Evolutionary conservation across 352 stramenopile species (phyloP).

Genomic region (Phytophthora brassicae): DNA sequence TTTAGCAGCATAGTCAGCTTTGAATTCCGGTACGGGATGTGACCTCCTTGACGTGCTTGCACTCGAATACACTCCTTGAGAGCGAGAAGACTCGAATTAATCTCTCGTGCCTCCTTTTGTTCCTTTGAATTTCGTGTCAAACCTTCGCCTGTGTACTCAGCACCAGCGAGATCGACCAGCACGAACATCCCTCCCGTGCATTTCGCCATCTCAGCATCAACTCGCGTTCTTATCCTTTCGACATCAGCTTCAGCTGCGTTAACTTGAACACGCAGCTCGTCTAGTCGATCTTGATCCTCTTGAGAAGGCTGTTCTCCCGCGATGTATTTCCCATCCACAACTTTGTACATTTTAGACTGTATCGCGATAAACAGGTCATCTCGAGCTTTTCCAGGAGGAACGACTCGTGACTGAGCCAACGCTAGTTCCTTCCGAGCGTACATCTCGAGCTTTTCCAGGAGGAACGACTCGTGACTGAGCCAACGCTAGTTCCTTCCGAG

Average conservation of each 20-base stretch:
- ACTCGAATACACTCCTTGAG: constrained; percentile 56
- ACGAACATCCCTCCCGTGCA: constrained; percentile 40
- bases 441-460: constrained; percentile 49
- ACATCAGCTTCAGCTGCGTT: constrained; percentile 24
- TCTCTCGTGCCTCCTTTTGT: constrained; percentile 34
- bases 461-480: constrained; percentile 44
- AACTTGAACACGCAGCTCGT: constrained; percentile 25
- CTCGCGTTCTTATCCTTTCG: constrained; percentile 12
- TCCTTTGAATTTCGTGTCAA: constrained; percentile 24
- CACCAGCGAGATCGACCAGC: constrained; percentile 52
- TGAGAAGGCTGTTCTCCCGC: too few species aligned
- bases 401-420: constrained; percentile 37
- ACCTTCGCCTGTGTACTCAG: constrained; percentile 56
- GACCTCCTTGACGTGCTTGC: constrained; percentile 17
- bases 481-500: constrained; percentile 29
- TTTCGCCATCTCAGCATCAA: constrained; percentile 16
- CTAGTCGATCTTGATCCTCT: too few species aligned
- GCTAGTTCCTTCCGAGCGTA: constrained; percentile 34
- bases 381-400: constrained; percentile 47
- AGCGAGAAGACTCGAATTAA: constrained; percentile 50
- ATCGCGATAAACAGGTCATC: constrained; percentile 56
- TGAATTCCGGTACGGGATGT: constrained; percentile 42
- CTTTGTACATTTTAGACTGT: constrained; percentile 40
- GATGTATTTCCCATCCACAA: constrained; percentile 38
- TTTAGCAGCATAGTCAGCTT: constrained; percentile 58